These are phyloP conservation scores for Tremellales sp. DNA, from an alignment of 1,284 basidiomycete genomes.

Conservation along the genomic window DNA sequence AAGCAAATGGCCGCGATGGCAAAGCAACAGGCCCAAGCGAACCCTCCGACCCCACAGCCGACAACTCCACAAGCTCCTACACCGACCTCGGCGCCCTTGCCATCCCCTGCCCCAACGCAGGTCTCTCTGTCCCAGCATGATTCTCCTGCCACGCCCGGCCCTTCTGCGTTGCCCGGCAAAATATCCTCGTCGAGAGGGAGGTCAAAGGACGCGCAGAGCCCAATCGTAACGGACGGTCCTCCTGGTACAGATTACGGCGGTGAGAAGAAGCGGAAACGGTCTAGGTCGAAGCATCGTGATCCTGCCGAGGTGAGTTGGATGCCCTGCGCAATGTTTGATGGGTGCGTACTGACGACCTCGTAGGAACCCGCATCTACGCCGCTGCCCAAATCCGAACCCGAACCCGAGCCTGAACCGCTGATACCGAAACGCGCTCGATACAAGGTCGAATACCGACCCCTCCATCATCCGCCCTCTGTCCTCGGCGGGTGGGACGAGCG, in stretches of 20 bases:
- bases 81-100: neutral
- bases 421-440: constrained; percentile 56
- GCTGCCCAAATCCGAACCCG: neutral
- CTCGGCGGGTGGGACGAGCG: constrained; percentile 81
- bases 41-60: neutral
- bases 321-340: neutral
- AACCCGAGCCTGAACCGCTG: constrained; percentile 11
- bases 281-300: neutral
- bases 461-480: constrained; percentile 70
- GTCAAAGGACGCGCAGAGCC: no score
- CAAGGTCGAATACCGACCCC: constrained; percentile 86
- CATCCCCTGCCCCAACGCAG: no score
- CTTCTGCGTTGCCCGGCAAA: no score
- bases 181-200: no score
- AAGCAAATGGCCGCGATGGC: constrained; percentile 6
- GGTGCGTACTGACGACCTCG: constrained; percentile 2
- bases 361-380: constrained; percentile 5
- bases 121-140: no score
- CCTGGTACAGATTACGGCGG: constrained; percentile 5
- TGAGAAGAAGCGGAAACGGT: constrained; percentile 11
- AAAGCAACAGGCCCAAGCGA: constrained; percentile 3
- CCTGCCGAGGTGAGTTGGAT: constrained; percentile 7
- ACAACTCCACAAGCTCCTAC: constrained; percentile 1
- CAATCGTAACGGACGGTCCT: constrained; percentile 1
- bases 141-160: no score